Conservation (phyloP, 2,329 filamentous ascomycete species). For the Pseudopyricularia javanii region DNA sequence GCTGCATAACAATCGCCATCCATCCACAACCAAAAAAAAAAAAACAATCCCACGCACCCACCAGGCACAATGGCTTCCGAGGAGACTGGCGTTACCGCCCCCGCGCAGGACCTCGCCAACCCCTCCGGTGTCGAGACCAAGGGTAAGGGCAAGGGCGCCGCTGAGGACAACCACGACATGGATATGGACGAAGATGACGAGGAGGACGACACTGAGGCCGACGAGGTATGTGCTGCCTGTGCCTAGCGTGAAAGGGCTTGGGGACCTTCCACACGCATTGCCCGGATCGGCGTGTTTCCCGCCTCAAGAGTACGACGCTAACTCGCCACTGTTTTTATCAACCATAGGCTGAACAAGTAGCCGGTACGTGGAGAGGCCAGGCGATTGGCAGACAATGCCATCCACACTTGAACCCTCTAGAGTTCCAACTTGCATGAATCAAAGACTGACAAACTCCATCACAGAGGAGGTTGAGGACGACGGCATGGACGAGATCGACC, state of each 20-base stretch:
- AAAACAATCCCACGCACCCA: too few relatives aligned
- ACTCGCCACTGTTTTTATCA: background rate
- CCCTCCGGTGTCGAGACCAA: constrained; percentile 24
- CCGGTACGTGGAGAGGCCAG: too few relatives aligned
- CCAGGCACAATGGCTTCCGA: constrained; percentile 27
- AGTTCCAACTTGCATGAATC: too few relatives aligned
- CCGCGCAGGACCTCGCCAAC: constrained; percentile 27
- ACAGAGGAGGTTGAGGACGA: constrained; percentile 60
- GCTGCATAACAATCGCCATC: background rate
- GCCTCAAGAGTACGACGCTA: too few relatives aligned
- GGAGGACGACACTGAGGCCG: constrained; percentile 53
- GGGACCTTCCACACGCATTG: too few relatives aligned
- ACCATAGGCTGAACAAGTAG: background rate
- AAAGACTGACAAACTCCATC: constrained; percentile 13
- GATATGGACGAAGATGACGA: constrained; percentile 68
- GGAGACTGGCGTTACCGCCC: constrained; percentile 27
- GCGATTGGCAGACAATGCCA: too few relatives aligned
- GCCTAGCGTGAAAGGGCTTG: too few relatives aligned
- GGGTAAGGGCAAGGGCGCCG: constrained; percentile 67
- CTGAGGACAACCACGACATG: constrained; percentile 43
- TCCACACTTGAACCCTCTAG: too few relatives aligned
- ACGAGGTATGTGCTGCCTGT: constrained; percentile 34
- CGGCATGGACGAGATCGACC: constrained; percentile 84
- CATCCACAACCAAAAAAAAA: background rate
- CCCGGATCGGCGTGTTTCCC: too few relatives aligned